These are phyloP conservation scores for Podospora australis DNA, from an alignment of 495 filamentous ascomycete genomes.

Conservation along the genomic window DNA sequence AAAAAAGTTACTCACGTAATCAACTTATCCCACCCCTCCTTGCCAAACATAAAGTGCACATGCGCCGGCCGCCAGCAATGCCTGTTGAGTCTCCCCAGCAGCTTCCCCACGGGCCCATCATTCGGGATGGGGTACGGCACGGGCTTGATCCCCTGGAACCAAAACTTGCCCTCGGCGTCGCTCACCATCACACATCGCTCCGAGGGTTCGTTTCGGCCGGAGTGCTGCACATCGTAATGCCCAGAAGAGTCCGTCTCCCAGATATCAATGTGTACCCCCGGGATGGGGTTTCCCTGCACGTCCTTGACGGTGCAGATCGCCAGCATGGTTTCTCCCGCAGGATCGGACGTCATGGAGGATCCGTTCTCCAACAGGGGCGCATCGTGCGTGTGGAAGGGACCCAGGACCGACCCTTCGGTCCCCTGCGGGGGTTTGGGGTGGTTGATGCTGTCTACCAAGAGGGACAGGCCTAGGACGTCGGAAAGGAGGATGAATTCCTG, in stretches of 20 bases:
- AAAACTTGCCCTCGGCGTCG: conserved; percentile 67
- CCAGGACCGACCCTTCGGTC: conserved; percentile 85
- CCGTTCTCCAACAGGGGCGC: conserved; percentile 61
- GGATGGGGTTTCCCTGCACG: conserved; percentile 57
- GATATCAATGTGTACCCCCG: conserved; percentile 73
- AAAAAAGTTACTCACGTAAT: conserved; percentile 59
- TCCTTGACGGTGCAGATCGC: conserved; percentile 72
- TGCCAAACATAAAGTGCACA: conserved; percentile 95
- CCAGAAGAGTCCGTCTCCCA: conserved; percentile 90
- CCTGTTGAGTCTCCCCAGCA: conserved; percentile 62
- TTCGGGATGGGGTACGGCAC: conserved; percentile 86
- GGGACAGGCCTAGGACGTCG: conserved; percentile 81
- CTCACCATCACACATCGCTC: conserved; percentile 73
- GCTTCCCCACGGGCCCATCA: conserved; percentile 80
- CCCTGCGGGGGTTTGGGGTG: conserved; percentile 72
- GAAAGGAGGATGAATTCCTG: conserved; percentile 96
- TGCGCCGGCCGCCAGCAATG: conserved; percentile 82
- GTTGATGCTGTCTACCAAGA: conserved; percentile 86
- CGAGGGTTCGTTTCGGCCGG: conserved; percentile 62
- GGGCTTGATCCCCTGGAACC: conserved; percentile 82
- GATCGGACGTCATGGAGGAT: conserved; percentile 63
- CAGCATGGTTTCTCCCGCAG: conserved; percentile 63
- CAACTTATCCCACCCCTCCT: conserved; percentile 71
- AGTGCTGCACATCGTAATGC: conserved; percentile 85
- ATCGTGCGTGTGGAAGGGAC: conserved; percentile 92